These are phyloP conservation scores for Citrullus colocynthis DNA, from an alignment of 306 rosid species.

Conservation along the genomic window DNA sequence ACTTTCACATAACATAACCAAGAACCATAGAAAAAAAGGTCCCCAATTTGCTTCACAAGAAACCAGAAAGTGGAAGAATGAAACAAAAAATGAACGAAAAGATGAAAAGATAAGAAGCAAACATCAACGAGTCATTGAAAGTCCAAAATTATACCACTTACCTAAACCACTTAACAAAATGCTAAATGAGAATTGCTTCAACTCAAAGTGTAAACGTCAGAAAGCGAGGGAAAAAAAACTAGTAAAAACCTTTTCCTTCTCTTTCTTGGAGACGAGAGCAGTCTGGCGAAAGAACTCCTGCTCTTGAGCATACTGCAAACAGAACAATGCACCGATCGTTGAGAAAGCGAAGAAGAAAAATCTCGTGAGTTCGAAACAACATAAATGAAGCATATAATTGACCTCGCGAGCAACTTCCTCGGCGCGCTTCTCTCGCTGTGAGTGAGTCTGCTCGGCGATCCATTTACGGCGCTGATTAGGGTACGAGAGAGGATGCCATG, in stretches of 20 bases:
- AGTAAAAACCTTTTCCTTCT: conserved; percentile 62
- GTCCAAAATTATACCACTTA: no score
- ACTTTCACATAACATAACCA: no score
- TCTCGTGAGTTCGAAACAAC: neutral
- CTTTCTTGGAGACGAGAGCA: conserved; percentile 65
- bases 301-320: conserved; percentile 70
- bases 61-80: neutral
- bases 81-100: neutral
- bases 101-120: neutral
- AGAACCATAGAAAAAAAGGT: no score
- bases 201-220: neutral
- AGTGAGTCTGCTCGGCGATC: conserved; percentile 92
- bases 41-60: neutral
- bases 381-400: neutral
- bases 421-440: conserved; percentile 43
- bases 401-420: conserved; percentile 93
- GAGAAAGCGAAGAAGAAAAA: neutral
- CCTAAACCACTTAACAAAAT: neutral
- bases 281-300: conserved; percentile 89
- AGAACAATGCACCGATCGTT: neutral
- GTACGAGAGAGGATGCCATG: conserved; percentile 97
- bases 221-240: neutral
- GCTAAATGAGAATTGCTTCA: neutral
- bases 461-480: conserved; percentile 97
- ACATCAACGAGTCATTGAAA: neutral